Evolutionary conservation across 2,329 filamentous ascomycete genomes (phyloP).

Genomic region (Xylariaceae sp.): DNA sequence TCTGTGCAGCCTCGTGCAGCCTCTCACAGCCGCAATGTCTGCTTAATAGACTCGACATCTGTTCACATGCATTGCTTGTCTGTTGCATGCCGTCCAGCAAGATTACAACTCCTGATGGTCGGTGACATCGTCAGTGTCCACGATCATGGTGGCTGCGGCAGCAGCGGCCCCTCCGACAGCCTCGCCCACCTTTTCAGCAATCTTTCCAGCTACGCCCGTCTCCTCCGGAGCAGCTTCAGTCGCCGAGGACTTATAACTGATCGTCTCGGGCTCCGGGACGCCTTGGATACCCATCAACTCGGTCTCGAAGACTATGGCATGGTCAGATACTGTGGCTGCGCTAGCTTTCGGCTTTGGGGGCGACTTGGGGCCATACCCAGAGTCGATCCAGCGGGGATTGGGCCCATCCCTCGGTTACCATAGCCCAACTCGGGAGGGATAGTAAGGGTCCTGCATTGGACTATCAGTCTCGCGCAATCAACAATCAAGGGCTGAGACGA

Average conservation of each 20-base stretch:
- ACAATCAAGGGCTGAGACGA: conserved; percentile 1
- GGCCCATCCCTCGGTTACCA: conserved; percentile 69
- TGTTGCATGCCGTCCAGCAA: neutral
- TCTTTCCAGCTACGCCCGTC: conserved; percentile 31
- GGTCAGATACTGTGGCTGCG: conserved; percentile 6
- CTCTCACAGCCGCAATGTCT: no score
- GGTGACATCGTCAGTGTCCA: conserved; percentile 52
- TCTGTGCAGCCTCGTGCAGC: no score
- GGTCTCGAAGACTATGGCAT: conserved; percentile 73
- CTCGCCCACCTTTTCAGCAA: conserved; percentile 42
- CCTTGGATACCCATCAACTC: conserved; percentile 82
- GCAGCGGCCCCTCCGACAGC: conserved; percentile 46
- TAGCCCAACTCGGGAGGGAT: conserved; percentile 87
- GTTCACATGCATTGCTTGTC: no score
- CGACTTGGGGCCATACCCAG: conserved; percentile 51
- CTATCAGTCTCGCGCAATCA: conserved; percentile 15
- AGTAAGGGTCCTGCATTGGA: conserved; percentile 61
- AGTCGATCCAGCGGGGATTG: conserved; percentile 78
- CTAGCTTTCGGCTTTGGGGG: neutral
- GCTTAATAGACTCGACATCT: no score
- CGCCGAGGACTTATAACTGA: conserved; percentile 37
- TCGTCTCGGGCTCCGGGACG: conserved; percentile 51
- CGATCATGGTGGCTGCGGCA: conserved; percentile 47
- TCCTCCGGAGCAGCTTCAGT: conserved; percentile 26
- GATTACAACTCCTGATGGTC: conserved; percentile 58